Evolutionary conservation across 805 yeast genomes (phyloP), one percentile per base, ranked within the genome.

Genomic region (Suhomyces pyralidae): DNA sequence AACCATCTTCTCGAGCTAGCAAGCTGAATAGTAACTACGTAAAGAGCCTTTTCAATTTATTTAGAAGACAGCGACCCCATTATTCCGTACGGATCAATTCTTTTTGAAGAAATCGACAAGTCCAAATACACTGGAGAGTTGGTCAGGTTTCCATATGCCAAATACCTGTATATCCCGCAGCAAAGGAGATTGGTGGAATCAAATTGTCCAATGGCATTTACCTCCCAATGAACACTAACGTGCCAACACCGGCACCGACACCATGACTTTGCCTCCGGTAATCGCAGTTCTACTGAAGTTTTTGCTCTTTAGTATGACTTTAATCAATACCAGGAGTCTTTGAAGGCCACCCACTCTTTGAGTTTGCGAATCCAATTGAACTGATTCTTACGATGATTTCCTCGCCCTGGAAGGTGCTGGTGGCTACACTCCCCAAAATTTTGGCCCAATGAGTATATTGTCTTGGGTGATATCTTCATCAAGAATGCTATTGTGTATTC

Each of bases 1-100:
- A 93, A 61, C 97, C 97, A 94, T 53, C 77, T 77, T 58, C 97
- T 78, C 8, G 96, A 79, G n/a, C 81, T 69, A 36, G 80, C 76
- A 60, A n/a, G n/a, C n/a, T n/a, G n/a, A n/a, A n/a, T n/a, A n/a
- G n/a, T n/a, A n/a, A n/a, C n/a, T n/a, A n/a, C n/a, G n/a, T n/a
- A n/a, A n/a, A n/a, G n/a, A n/a, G n/a, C n/a, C n/a, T n/a, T n/a
- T n/a, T n/a, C n/a, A n/a, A n/a, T n/a, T n/a, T n/a, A n/a, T n/a
- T n/a, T n/a, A n/a, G n/a, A n/a, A n/a, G n/a, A n/a, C n/a, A n/a
- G n/a, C n/a, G n/a, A n/a, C n/a, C n/a, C n/a, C n/a, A n/a, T n/a
- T n/a, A n/a, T n/a, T n/a, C n/a, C n/a, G n/a, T n/a, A n/a, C n/a
- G n/a, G n/a, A n/a, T n/a, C n/a, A n/a, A n/a, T n/a, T n/a, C n/a